Percentiles rank a stretch among this genome's conserved stretches.
Conservation (phyloP, 768 basidiomycete species). For the Mycena pura region DNA sequence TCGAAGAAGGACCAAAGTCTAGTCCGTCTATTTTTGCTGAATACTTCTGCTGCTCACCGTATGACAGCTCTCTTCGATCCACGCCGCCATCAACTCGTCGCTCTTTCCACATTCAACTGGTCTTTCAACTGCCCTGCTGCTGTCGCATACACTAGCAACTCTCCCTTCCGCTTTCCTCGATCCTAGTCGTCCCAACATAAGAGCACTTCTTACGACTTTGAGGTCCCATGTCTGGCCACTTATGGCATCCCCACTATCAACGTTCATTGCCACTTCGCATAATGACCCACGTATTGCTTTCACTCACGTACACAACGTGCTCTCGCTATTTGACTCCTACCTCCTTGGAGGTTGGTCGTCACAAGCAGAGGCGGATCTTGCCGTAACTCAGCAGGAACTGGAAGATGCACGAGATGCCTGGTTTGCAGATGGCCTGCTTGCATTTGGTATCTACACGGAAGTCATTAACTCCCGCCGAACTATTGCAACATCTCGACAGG, state of each 20-base stretch:
- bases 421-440: slow-evolving; percentile 55
- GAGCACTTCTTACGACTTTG: slow-evolving; percentile 14
- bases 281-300: slow-evolving; percentile 42
- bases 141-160: slow-evolving; percentile 54
- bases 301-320: slow-evolving; percentile 58
- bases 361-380: slow-evolving; percentile 6
- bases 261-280: slow-evolving; percentile 21
- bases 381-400: slow-evolving; percentile 29
- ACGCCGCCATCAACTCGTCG: slow-evolving; percentile 42
- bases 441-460: slow-evolving; percentile 59
- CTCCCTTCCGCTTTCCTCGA: slow-evolving; percentile 54
- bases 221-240: slow-evolving; percentile 41
- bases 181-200: slow-evolving; percentile 22
- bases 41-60: neutral
- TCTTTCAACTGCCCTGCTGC: slow-evolving; percentile 63
- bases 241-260: slow-evolving; percentile 31
- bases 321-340: slow-evolving; percentile 67
- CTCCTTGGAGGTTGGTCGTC: slow-evolving; percentile 63
- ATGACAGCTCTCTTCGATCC: slow-evolving; percentile 45
- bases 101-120: slow-evolving; percentile 42
- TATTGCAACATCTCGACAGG: slow-evolving; percentile 16
- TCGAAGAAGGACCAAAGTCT: slow-evolving; percentile 61
- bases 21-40: slow-evolving; percentile 45
- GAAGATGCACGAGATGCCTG: slow-evolving; percentile 48
- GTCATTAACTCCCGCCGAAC: slow-evolving; percentile 35